These are phyloP conservation scores for Russula griseocarnosa DNA, from an alignment of 768 basidiomycete genomes.

Conservation along the genomic window DNA sequence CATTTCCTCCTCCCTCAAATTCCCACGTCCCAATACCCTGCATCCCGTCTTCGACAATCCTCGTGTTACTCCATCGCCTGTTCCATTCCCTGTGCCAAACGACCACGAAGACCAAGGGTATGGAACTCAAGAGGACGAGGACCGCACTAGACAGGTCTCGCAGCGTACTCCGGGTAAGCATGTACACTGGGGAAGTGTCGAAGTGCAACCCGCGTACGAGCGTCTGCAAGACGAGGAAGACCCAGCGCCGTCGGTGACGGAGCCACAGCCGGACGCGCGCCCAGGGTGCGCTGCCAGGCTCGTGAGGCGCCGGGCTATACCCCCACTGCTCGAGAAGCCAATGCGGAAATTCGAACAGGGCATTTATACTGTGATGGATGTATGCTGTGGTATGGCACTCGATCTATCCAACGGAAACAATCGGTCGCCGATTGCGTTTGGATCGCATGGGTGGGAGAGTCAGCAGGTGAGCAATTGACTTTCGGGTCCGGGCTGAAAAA, in stretches of 20 bases:
- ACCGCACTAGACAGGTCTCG: slow-evolving; percentile 8
- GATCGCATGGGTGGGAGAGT: slow-evolving; percentile 28
- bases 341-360: slow-evolving; percentile 23
- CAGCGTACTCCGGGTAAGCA: slow-evolving; percentile 11
- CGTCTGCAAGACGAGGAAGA: slow-evolving; percentile 18
- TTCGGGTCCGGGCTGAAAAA: neutral
- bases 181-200: slow-evolving; percentile 25
- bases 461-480: slow-evolving; percentile 23
- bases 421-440: slow-evolving; percentile 25
- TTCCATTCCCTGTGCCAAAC: slow-evolving; percentile 18
- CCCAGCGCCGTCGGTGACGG: slow-evolving; percentile 7
- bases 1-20: slow-evolving; percentile 19
- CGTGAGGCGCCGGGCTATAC: slow-evolving; percentile 10
- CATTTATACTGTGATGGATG: slow-evolving; percentile 25
- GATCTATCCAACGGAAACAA: slow-evolving; percentile 26
- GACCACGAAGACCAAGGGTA: slow-evolving; percentile 27
- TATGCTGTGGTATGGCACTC: slow-evolving; percentile 27
- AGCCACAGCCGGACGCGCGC: slow-evolving; percentile 10
- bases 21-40: slow-evolving; percentile 17
- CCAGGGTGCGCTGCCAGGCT: slow-evolving; percentile 18
- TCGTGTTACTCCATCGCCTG: slow-evolving; percentile 1
- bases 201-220: slow-evolving; percentile 17
- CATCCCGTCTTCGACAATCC: slow-evolving; percentile 17
- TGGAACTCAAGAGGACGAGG: slow-evolving; percentile 27
- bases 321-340: neutral